phyloP scores from a whole-genome alignment of 257 asterid species.

The Solanum megistacrolobum region DNA sequence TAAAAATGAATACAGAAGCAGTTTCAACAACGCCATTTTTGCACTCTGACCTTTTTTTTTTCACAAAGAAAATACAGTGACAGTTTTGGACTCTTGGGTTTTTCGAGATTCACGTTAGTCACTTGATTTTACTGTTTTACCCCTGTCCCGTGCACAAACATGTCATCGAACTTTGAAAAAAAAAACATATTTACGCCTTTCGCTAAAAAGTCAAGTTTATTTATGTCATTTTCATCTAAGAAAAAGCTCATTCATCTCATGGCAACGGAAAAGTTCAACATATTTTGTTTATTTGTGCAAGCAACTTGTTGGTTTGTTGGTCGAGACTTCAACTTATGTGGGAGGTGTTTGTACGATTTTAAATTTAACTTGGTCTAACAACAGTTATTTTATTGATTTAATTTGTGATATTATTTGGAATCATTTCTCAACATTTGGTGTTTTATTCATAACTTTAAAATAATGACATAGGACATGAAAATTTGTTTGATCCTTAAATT shows the following conservation, averaged over 20 bases:
- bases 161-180: too few species aligned
- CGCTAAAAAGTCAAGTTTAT: too few species aligned
- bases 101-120: neutral
- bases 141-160: neutral
- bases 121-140: neutral
- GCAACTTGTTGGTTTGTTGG: too few species aligned
- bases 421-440: neutral
- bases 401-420: neutral
- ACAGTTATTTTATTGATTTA: too few species aligned
- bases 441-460: too few species aligned
- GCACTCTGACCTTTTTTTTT: neutral
- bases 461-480: neutral
- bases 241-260: too few species aligned
- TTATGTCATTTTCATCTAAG: too few species aligned
- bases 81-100: neutral
- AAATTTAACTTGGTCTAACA: too few species aligned
- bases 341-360: neutral
- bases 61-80: neutral
- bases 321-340: neutral
- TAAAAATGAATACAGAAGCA: slow-evolving; percentile 4
- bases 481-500: too few species aligned
- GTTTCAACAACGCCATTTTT: slow-evolving; percentile 9
- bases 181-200: too few species aligned
- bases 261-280: too few species aligned
- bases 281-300: too few species aligned